Percentiles rank a stretch among this genome's conserved stretches.
Conservation (phyloP, 805 yeast genomes). For the Wickerhamomyces chambardii region DNA sequence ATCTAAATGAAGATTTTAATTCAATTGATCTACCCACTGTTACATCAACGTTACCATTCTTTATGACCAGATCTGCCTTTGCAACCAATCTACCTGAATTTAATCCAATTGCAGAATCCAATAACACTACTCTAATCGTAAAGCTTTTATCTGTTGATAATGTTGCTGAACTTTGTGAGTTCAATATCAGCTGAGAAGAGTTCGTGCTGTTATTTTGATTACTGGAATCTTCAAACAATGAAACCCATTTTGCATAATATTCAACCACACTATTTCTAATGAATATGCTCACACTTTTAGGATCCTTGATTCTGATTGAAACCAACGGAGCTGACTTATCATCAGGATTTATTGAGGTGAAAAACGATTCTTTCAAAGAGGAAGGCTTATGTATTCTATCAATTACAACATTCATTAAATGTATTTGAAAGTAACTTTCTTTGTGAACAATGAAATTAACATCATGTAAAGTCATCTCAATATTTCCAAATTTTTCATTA, state of each 20-base stretch:
- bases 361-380: slow-evolving; percentile 17
- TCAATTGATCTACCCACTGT: slow-evolving; percentile 23
- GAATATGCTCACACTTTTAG: slow-evolving; percentile 29
- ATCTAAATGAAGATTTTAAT: slow-evolving; percentile 38
- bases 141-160: slow-evolving; percentile 2
- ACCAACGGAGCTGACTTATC: slow-evolving; percentile 30
- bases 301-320: slow-evolving; percentile 25
- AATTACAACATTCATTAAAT: slow-evolving; percentile 5
- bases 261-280: slow-evolving; percentile 40
- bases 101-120: slow-evolving; percentile 53
- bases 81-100: slow-evolving; percentile 52
- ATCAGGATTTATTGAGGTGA: slow-evolving; percentile 23
- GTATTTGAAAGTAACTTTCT: slow-evolving; percentile 12
- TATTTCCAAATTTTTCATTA: slow-evolving; percentile 23
- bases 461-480: slow-evolving; percentile 11
- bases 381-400: slow-evolving; percentile 3
- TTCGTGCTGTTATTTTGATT: slow-evolving; percentile 3
- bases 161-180: neutral
- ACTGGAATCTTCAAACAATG: slow-evolving; percentile 24
- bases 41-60: slow-evolving; percentile 47
- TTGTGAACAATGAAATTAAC: slow-evolving; percentile 5
- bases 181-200: neutral
- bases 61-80: slow-evolving; percentile 41
- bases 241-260: slow-evolving; percentile 54
- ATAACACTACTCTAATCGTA: slow-evolving; percentile 15